These are phyloP conservation scores for Camelina hispida DNA, from an alignment of 345 rosid species.

Conservation along the genomic window DNA sequence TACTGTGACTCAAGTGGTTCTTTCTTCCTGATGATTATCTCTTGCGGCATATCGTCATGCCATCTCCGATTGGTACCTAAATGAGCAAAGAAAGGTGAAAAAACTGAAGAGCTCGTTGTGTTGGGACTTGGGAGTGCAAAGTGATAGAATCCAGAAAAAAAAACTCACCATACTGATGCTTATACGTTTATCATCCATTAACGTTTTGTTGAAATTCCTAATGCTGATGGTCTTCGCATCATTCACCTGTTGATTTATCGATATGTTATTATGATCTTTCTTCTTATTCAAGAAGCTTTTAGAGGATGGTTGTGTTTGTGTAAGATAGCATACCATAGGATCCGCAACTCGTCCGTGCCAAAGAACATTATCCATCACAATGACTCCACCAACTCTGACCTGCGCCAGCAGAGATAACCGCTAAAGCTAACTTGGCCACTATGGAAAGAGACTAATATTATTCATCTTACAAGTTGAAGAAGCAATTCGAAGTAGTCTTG, in stretches of 20 bases:
- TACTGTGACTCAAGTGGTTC: neutral
- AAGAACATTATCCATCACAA: slow-evolving; percentile 90
- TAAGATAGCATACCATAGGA: slow-evolving; percentile 57
- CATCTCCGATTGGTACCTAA: slow-evolving; percentile 94
- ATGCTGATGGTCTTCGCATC: slow-evolving; percentile 78
- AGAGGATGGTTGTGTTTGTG: neutral
- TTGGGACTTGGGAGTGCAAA: slow-evolving; percentile 5
- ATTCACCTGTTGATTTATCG: slow-evolving; percentile 57
- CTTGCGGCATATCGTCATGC: slow-evolving; percentile 86
- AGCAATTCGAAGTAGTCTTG: slow-evolving; percentile 87
- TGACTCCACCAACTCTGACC: slow-evolving; percentile 87
- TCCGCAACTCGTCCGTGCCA: slow-evolving; percentile 96
- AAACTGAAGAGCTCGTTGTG: slow-evolving; percentile 13
- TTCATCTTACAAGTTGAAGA: slow-evolving; percentile 68
- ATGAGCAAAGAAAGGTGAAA: slow-evolving; percentile 3
- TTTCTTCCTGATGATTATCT: slow-evolving; percentile 43
- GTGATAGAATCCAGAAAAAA: neutral
- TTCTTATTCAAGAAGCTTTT: neutral
- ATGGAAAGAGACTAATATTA: neutral
- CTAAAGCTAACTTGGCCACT: slow-evolving; percentile 2
- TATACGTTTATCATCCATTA: slow-evolving; percentile 73
- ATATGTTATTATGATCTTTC: slow-evolving; percentile 8
- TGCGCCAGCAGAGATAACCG: slow-evolving; percentile 39
- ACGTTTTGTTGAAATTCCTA: slow-evolving; percentile 67
- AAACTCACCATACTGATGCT: slow-evolving; percentile 81